Percentiles rank a stretch among this genome's conserved stretches.
These are phyloP conservation scores for Sphaerulina musiva DNA, from an alignment of 2,329 filamentous ascomycete genomes.

Conservation along the genomic window DNA sequence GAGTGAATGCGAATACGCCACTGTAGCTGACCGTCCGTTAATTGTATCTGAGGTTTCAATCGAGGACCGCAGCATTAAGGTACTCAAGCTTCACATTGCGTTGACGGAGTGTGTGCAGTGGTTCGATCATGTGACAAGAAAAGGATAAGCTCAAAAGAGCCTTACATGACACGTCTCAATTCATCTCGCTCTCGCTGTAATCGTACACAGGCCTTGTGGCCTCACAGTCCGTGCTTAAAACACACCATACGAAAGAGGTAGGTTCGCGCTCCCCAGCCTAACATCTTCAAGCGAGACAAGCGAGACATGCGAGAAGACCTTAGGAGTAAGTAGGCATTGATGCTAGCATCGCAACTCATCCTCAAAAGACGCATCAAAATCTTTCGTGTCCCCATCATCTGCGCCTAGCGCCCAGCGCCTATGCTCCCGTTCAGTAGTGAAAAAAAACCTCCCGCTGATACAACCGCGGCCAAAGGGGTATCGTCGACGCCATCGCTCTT, in stretches of 20 bases:
- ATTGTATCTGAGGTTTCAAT: too few species aligned
- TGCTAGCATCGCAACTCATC: neutral
- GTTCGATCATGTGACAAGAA: neutral
- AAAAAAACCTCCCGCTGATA: conserved; percentile 4
- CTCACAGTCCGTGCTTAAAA: conserved; percentile 2
- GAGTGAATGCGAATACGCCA: neutral
- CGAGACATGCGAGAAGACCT: neutral
- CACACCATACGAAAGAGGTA: conserved; percentile 1
- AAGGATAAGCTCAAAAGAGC: conserved; percentile 3
- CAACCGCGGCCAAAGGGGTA: conserved; percentile 1
- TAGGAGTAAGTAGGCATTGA: conserved; percentile 1
- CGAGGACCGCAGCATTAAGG: too few species aligned
- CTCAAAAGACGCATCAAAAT: conserved; percentile 6
- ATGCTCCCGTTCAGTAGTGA: conserved; percentile 1
- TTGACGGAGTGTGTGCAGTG: neutral
- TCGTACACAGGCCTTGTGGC: conserved; percentile 8
- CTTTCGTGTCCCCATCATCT: conserved; percentile 2
- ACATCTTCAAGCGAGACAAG: neutral
- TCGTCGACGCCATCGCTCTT: conserved; percentile 9
- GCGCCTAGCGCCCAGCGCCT: conserved; percentile 2
- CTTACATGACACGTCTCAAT: conserved; percentile 3
- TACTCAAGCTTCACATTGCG: neutral
- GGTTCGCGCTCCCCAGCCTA: neutral
- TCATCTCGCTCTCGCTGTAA: conserved; percentile 5
- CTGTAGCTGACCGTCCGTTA: too few species aligned